These are phyloP conservation scores for Fusarium sp. DNA, from an alignment of 2,329 filamentous ascomycete species.

Conservation along the genomic window DNA sequence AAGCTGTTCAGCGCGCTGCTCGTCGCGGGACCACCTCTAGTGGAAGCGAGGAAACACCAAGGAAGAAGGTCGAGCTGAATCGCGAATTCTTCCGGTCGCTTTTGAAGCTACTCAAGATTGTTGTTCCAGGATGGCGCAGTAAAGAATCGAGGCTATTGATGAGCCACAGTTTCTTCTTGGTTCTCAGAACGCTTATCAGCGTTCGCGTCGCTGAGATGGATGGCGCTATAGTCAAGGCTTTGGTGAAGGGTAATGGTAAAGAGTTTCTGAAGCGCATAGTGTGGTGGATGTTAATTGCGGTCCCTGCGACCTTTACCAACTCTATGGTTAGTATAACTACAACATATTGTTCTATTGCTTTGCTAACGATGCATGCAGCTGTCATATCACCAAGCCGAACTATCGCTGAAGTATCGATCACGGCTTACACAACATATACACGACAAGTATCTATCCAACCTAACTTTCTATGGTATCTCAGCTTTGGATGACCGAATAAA, in stretches of 20 bases:
- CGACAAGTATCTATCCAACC: constrained; percentile 93
- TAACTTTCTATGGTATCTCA: constrained; percentile 97
- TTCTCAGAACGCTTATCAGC: constrained; percentile 90
- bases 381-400: constrained; percentile 95
- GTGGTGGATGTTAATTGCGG: constrained; percentile 98
- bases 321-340: constrained; percentile 78
- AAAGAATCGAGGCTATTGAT: constrained; percentile 87
- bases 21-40: constrained; percentile 63
- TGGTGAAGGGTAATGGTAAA: constrained; percentile 90
- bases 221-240: constrained; percentile 88
- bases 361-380: constrained; percentile 65
- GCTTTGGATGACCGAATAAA: constrained; percentile 97
- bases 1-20: constrained; percentile 66
- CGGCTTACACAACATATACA: constrained; percentile 95
- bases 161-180: constrained; percentile 93
- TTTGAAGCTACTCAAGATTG: constrained; percentile 82
- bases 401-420: constrained; percentile 92
- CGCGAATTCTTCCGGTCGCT: constrained; percentile 83
- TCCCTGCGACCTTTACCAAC: constrained; percentile 97
- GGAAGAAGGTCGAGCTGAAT: constrained; percentile 91
- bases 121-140: constrained; percentile 89
- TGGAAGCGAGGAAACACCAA: constrained; percentile 54
- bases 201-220: constrained; percentile 97
- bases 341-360: background rate
- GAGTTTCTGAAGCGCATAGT: constrained; percentile 89